Evolutionary conservation across 768 basidiomycete genomes (phyloP), one percentile per base, ranked within the genome.

Genomic region (Phylloporus sp.): DNA sequence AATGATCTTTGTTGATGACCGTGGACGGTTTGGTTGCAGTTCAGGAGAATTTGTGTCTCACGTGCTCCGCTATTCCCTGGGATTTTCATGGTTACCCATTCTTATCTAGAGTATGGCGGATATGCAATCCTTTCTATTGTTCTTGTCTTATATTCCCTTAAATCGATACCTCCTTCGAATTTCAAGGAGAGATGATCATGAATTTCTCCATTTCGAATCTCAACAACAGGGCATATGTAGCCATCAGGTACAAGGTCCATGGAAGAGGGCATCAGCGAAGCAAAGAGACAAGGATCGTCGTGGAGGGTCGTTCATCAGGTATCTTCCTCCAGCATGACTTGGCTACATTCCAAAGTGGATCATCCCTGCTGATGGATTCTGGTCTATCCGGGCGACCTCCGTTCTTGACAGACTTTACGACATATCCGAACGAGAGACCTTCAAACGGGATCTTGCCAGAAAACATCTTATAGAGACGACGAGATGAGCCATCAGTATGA

Each of bases 1-100:
- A 91, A 63, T 90, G 61, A 72, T 52, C 4, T 2, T 33, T 34
- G 4, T 32, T 18, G 20, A 33, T 24, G 36, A 20, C 38, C 38
- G 45, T 17, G 48, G 48, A 38, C 28, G n/a, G n/a, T 23, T 46
- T 47, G 36, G 51, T 41, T 38, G 39, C 40, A 26, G 14, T 34
- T 40, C 33, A 43, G 11, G 38, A 47, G 39, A 21, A 24, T 28
- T 34, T 15, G 42, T 15, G 42, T 21, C 20, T 44, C 11, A 31
- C 29, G 13, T n/a, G 29, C 29, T 31, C 29, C 3, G 29, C 6
- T 31, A 1, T 6, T 15, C 29, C 11, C n/a, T 29, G 36, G 38
- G 44, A 46, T 60, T 50, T 38, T 22, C 40, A 24, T 35, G 22
- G 48, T 37, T 46, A 38, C 48, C 29, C 43, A 41, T 46, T 49